These are phyloP conservation scores for Arabidopsis suecica DNA, from an alignment of 345 rosid genomes.

Conservation along the genomic window DNA sequence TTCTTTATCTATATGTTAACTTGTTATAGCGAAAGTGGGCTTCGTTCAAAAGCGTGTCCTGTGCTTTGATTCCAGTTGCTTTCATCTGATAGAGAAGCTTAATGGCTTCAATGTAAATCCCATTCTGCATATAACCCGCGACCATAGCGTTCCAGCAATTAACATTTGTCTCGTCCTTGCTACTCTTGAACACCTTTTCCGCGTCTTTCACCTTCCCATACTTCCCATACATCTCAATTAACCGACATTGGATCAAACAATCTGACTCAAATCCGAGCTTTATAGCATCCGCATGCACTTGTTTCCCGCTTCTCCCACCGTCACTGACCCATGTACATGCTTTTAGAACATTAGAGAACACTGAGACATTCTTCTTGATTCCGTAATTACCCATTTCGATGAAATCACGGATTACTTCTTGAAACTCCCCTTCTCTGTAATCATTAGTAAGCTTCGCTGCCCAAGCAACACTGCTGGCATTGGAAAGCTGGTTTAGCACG, in stretches of 20 bases:
- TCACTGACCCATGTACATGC: conserved; percentile 62
- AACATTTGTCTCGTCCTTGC: conserved; percentile 30
- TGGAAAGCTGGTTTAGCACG: conserved; percentile 48
- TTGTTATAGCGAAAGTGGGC: conserved; percentile 30
- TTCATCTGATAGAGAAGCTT: conserved; percentile 74
- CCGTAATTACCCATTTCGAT: conserved; percentile 56
- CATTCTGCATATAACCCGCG: conserved; percentile 54
- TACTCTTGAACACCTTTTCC: conserved; percentile 49
- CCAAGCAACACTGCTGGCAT: conserved; percentile 52
- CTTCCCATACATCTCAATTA: conserved; percentile 74
- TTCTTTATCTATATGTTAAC: conserved; percentile 37
- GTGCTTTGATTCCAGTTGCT: conserved; percentile 52
- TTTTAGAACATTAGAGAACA: conserved; percentile 57
- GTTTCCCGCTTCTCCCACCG: conserved; percentile 56
- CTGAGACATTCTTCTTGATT: conserved; percentile 47
- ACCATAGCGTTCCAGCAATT: conserved; percentile 64
- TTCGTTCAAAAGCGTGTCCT: conserved; percentile 40
- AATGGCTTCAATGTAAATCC: conserved; percentile 56
- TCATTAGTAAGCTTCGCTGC: conserved; percentile 60
- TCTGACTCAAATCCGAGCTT: conserved; percentile 63
- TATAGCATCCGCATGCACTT: conserved; percentile 62
- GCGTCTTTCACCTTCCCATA: conserved; percentile 58
- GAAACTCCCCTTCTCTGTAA: conserved; percentile 53
- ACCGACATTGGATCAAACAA: conserved; percentile 49
- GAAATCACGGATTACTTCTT: conserved; percentile 55